Evolutionary conservation across 208 protist genomes (phyloP), one percentile per base, ranked within the genome.

Genomic region (Naegleria gruberi): DNA sequence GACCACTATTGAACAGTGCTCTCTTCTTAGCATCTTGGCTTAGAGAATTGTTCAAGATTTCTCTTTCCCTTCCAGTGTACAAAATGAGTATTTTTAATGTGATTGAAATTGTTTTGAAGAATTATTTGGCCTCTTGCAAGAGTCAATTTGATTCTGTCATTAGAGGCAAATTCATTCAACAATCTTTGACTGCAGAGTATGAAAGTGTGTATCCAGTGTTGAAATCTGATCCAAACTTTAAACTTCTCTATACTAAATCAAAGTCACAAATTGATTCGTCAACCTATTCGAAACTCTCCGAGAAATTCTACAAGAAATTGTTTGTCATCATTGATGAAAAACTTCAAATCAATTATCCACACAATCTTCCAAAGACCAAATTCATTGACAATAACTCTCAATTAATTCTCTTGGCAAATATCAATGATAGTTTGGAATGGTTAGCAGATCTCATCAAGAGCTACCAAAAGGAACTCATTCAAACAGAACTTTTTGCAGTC

Each of bases 381-480:
- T 77, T 77, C 8, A 77, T 77, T 77, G 65, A 77, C 30, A 77
- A 77, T 77, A 77, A 77, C 34, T 77, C 65, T 37, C 30, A 77
- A 77, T n/a, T 65, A 40, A 65, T 88, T 47, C n/a, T 88, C 4
- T 65, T 88, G 45, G 26, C 45, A 23, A 88, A 88, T 26, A 19
- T 88, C 2, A 55, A 88, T 88, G 84, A 88, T 57, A 46, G 37
- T 40, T 41, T 88, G 4, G 84, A 88, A 42, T 88, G 84, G 84
- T 42, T 88, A 19, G 43, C 45, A 30, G 45, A 88, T 43, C 44
- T 37, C 23, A 40, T 88, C 4, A 42, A 26, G 6, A 41, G 10
- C 4, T n/a, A 45, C 34, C n/a, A 41, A 47, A 44, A 86, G 41
- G 41, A 41, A 30, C 42, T 84, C 5, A 84, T 84, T 45, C 74